A percentile compares a stretch with the other conserved stretches of the same genome.
phyloP scores from a whole-genome alignment of 1,284 basidiomycete genomes.

The Mycena sp. region DNA sequence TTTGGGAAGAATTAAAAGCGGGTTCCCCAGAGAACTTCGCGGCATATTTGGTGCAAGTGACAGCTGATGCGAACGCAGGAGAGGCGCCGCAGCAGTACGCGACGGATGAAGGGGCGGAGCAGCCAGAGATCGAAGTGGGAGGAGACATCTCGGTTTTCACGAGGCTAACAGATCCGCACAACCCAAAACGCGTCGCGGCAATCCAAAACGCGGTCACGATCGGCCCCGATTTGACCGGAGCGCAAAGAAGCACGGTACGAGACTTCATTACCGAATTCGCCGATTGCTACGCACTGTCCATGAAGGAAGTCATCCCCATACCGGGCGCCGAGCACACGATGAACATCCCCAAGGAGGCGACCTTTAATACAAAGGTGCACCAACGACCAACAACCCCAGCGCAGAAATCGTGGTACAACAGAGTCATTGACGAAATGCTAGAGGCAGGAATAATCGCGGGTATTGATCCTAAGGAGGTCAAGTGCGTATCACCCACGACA shows the following conservation, averaged over 20 bases:
- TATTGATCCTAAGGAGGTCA: too few relatives aligned
- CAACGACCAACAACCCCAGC: slow-evolving; percentile 39
- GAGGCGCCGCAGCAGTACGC: background rate
- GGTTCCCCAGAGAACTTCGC: background rate
- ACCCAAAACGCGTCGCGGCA: background rate
- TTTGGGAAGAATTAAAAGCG: background rate
- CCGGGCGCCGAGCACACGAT: slow-evolving; percentile 30
- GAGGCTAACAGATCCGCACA: background rate
- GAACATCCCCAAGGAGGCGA: slow-evolving; percentile 32
- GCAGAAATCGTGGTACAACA: slow-evolving; percentile 35
- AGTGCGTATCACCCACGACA: too few relatives aligned
- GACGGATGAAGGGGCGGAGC: background rate
- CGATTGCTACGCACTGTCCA: slow-evolving; percentile 41
- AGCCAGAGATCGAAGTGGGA: background rate
- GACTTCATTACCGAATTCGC: slow-evolving; percentile 33
- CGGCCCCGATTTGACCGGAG: slow-evolving; percentile 14
- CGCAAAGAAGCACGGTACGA: background rate
- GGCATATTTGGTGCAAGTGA: background rate
- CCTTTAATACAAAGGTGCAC: slow-evolving; percentile 35
- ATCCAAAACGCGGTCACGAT: slow-evolving; percentile 24
- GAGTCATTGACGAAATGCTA: too few relatives aligned
- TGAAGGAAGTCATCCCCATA: slow-evolving; percentile 39
- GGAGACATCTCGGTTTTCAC: too few relatives aligned
- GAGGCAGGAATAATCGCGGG: too few relatives aligned
- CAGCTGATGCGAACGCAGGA: background rate